phyloP scores from a whole-genome alignment of 768 basidiomycete species.

The Suillus fuscotomentosus region DNA sequence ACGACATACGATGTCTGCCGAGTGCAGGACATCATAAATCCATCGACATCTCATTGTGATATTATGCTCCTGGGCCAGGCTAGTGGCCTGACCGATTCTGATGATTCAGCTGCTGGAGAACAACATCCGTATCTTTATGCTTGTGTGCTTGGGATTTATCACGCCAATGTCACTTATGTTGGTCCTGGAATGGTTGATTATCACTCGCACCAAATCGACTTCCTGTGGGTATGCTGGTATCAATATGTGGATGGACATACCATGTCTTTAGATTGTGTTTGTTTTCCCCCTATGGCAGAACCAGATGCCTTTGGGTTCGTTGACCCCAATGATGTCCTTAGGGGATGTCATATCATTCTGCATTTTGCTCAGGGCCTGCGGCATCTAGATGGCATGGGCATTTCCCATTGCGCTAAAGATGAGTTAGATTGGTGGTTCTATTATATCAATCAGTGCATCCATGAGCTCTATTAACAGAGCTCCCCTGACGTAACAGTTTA shows the following conservation, averaged over 20 bases:
- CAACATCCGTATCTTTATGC: conserved; percentile 4
- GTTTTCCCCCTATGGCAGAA: neutral
- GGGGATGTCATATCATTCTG: conserved; percentile 11
- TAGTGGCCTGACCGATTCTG: conserved; percentile 24
- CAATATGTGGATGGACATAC: neutral
- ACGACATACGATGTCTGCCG: neutral
- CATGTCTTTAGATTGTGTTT: no score
- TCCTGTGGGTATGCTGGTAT: conserved; percentile 14
- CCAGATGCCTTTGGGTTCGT: conserved; percentile 9
- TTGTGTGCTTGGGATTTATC: conserved; percentile 16
- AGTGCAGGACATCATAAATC: conserved; percentile 3
- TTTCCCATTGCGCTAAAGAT: conserved; percentile 7
- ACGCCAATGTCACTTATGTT: conserved; percentile 13
- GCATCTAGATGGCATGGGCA: neutral
- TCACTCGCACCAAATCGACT: neutral
- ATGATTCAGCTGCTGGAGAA: no score
- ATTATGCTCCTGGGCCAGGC: conserved; percentile 6
- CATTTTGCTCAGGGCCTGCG: neutral
- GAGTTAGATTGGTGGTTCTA: conserved; percentile 5
- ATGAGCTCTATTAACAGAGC: neutral
- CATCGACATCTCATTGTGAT: neutral
- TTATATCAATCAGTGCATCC: conserved; percentile 9
- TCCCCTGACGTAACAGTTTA: neutral
- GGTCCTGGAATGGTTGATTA: neutral
- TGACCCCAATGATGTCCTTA: conserved; percentile 6